Evolutionary conservation across 2,329 filamentous ascomycete genomes (phyloP), one percentile per base, ranked within the genome.

Genomic region (Xylaria sp.): DNA sequence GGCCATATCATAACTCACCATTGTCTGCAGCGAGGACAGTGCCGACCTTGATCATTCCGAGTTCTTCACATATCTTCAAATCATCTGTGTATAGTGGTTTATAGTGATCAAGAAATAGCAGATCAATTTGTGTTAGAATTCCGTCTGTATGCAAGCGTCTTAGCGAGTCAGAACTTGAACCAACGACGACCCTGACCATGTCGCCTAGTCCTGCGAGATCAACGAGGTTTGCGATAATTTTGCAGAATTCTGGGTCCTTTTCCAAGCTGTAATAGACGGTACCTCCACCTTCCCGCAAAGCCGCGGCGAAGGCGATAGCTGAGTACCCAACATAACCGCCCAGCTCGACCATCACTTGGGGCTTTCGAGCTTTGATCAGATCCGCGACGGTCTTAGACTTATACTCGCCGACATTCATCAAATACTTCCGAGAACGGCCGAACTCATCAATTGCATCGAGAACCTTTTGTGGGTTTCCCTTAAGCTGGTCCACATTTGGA

Each of bases 321-420:
- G 92, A 95, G 82, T 96, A 96, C 50, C 93, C 93, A 23, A 94
- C 86, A 79, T 95, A 96, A 58, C 92, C 91, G 55, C 93, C 93
- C 0, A 96, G 84, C 77, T 97, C 93, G 55, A 95, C 85, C 88
- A 94, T 92, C 2, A 84, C 84, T 63, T 87, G 79, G 0, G 92
- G 92, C 77, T 91, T 92, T 57, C 85, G 82, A 70, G 91, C 83
- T 23, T 83, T 82, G 68, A 96, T 94, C 47, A 94, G 79, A 35
- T 91, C 85, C 9, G 86, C 86, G 1, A 95, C 88, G 62, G 93
- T 90, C 70, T 84, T 85, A 55, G 91, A 92, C 80, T 96, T 96
- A 75, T 89, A 84, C 72, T 90, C 85, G 48, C 93, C 92, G 1
- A 96, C 88, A 72, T 94, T 95, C 90, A 95, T 95, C 60, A 95